Base-by-base conservation (phyloP, 805 yeast species). In the Torulaspora indica region DNA sequence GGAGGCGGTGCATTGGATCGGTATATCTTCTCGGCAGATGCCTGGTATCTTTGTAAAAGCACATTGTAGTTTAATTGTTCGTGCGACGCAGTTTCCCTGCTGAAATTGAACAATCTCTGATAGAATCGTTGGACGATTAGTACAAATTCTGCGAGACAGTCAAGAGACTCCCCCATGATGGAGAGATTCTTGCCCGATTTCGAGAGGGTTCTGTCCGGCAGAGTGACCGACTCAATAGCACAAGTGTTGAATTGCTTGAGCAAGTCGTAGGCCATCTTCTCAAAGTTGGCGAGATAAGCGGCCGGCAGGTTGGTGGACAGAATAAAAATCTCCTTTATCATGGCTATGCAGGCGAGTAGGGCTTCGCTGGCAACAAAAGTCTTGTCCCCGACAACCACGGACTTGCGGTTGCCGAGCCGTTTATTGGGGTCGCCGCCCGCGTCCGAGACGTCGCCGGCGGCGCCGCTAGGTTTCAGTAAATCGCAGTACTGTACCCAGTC, bases 351-450 rank as follows among this genome's bases (percentile, higher is more conserved):
- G 4, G 63, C 56, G 4, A 70, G 57, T 5, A 74, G 64, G 0
- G 82, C 70, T n/a, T 71, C 71, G 32, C 84, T 77, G 1, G 82
- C 76, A 30, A 78, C 80, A 54, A 75, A 78, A 0, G 82, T 75
- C 43, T 75, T 72, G 32, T 75, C 78, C 15, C 73, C 78, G 31
- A 82, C 74, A 35, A 73, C 71, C 28, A 67, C 65, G 0, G 73
- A 67, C 48, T 69, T 64, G 42, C 67, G 62, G 34, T 67, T 69
- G 5, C 70, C 70, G 9, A 44, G 42, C 8, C 37, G 42, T 5
- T 41, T 35, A 15, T 47, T 46, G 7, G 45, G 44, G 18, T 40
- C 51, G 18, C 46, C 45, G 14, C 38, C 31, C 20, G 42, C 43
- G 5, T 20, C 5, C 5, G 22, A n/a, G 35, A 30, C 8, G 30